phyloP scores from a whole-genome alignment of 331 rosid genomes.

The Saraca asoca region DNA sequence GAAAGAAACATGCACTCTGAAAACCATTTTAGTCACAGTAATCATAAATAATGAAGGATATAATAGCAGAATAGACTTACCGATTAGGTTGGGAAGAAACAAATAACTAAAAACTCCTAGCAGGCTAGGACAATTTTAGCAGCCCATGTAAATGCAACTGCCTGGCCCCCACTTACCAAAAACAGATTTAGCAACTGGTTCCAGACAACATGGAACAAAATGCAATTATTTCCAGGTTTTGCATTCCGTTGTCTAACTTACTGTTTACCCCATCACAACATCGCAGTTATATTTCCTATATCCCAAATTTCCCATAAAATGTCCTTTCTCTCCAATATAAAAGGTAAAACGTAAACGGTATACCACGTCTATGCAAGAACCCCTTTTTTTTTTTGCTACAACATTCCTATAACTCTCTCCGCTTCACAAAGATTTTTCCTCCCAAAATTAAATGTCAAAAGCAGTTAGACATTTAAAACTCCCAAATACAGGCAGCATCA shows the following conservation, averaged over 20 bases:
- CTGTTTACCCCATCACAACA: slow-evolving; percentile 20
- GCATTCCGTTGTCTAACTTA: slow-evolving; percentile 16
- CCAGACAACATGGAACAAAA: slow-evolving; percentile 21
- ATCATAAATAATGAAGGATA: slow-evolving; percentile 1
- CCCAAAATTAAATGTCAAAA: slow-evolving; percentile 29
- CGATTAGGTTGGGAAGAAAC: slow-evolving; percentile 3
- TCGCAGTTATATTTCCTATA: not conserved
- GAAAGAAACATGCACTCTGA: slow-evolving; percentile 1
- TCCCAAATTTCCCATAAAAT: slow-evolving; percentile 5
- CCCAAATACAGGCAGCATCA: slow-evolving; percentile 23
- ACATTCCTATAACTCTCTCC: slow-evolving; percentile 25
- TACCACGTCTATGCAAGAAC: not conserved
- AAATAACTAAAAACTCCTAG: not conserved
- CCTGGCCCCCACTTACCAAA: not conserved
- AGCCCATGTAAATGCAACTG: not conserved
- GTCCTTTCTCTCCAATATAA: not conserved
- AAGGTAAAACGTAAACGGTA: slow-evolving; percentile 12
- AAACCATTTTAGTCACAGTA: not conserved
- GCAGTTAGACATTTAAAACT: slow-evolving; percentile 18
- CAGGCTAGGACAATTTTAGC: slow-evolving; percentile 14
- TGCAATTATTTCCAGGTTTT: slow-evolving; percentile 14
- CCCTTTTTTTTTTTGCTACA: slow-evolving; percentile 2
- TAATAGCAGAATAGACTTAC: not conserved
- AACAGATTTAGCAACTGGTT: slow-evolving; percentile 6
- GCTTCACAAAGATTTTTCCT: slow-evolving; percentile 10